Evolutionary conservation across 805 yeast genomes (phyloP).

Genomic region (Yarrowia sp.): DNA sequence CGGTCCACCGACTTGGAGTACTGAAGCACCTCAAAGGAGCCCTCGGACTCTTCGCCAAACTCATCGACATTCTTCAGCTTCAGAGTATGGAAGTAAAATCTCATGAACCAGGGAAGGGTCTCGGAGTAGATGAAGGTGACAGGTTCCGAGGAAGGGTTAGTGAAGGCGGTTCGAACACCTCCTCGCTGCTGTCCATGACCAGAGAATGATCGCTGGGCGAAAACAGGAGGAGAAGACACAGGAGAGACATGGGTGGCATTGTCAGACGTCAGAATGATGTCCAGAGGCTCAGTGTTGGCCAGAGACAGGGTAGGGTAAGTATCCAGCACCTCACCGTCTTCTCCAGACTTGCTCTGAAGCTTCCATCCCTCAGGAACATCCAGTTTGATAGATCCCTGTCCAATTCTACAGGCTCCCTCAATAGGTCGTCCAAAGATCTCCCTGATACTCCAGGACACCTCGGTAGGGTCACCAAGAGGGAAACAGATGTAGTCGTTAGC

Average conservation of each 20-base stretch:
- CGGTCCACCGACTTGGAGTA: slow-evolving; percentile 84
- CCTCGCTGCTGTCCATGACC: slow-evolving; percentile 93
- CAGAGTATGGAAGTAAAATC: slow-evolving; percentile 78
- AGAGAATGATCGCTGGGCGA: slow-evolving; percentile 83
- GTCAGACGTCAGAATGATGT: slow-evolving; percentile 52
- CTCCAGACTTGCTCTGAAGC: slow-evolving; percentile 33
- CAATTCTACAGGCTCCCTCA: slow-evolving; percentile 68
- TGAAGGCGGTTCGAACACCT: slow-evolving; percentile 78
- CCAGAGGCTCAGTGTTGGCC: slow-evolving; percentile 28
- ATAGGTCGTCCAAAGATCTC: slow-evolving; percentile 75
- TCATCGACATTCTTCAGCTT: slow-evolving; percentile 47
- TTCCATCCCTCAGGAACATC: slow-evolving; percentile 46
- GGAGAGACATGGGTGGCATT: slow-evolving; percentile 57
- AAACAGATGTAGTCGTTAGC: slow-evolving; percentile 74
- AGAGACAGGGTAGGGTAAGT: slow-evolving; percentile 19
- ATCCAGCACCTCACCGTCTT: slow-evolving; percentile 28
- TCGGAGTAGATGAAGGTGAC: slow-evolving; percentile 72
- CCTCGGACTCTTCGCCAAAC: slow-evolving; percentile 42
- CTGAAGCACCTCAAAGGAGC: slow-evolving; percentile 58
- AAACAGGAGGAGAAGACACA: slow-evolving; percentile 63
- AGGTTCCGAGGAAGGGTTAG: slow-evolving; percentile 64
- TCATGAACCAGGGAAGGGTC: slow-evolving; percentile 91
- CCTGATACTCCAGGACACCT: slow-evolving; percentile 60
- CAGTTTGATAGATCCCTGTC: slow-evolving; percentile 50
- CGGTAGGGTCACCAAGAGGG: slow-evolving; percentile 65